These are phyloP conservation scores for Kwoniella newhampshirensis DNA, from an alignment of 768 basidiomycete species.

Conservation along the genomic window DNA sequence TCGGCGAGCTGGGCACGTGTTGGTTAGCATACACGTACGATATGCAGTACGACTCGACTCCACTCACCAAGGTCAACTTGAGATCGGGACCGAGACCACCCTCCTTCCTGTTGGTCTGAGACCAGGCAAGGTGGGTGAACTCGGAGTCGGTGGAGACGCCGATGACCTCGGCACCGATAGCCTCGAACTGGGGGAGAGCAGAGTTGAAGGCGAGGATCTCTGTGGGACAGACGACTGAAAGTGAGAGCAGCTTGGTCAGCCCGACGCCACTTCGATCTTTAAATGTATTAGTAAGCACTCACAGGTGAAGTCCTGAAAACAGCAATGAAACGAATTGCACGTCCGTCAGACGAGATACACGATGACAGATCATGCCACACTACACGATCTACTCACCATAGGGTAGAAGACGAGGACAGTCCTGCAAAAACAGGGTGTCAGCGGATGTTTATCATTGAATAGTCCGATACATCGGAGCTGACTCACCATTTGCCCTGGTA, in stretches of 20 bases:
- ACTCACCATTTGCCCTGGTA: constrained; percentile 77
- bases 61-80: constrained; percentile 66
- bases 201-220: constrained; percentile 96
- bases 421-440: constrained; percentile 58
- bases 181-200: constrained; percentile 71
- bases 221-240: constrained; percentile 67
- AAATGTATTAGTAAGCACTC: background rate
- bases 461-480: constrained; percentile 9
- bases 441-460: constrained; percentile 18
- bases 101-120: constrained; percentile 72
- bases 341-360: too few relatives aligned
- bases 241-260: background rate
- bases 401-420: constrained; percentile 94
- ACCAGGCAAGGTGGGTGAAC: constrained; percentile 75
- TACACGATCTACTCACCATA: constrained; percentile 57
- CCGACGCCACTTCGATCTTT: background rate
- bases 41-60: background rate
- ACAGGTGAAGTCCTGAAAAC: constrained; percentile 55
- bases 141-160: constrained; percentile 90
- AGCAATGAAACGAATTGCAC: background rate
- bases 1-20: constrained; percentile 45
- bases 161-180: constrained; percentile 71
- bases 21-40: too few relatives aligned
- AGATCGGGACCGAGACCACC: constrained; percentile 89
- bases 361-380: too few relatives aligned